A percentile compares a stretch with the other conserved stretches of the same genome.
Conservation (phyloP, 2,329 filamentous ascomycete genomes). For the Fusarium citri region DNA sequence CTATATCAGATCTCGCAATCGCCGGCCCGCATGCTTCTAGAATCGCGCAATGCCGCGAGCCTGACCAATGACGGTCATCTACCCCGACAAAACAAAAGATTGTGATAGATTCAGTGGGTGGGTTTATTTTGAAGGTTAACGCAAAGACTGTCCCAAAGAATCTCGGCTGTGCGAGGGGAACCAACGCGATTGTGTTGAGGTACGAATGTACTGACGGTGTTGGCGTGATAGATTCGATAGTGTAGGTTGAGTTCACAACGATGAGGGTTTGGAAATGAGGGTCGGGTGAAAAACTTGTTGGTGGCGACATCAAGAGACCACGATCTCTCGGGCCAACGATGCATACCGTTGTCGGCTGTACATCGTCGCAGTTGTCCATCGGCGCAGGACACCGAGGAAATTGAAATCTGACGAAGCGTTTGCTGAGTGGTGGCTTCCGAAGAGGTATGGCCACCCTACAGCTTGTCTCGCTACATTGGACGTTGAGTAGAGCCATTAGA, state of each 20-base stretch:
- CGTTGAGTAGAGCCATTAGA: neutral
- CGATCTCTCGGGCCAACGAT: neutral
- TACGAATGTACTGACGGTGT: neutral
- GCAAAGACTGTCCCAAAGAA: neutral
- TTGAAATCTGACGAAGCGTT: neutral
- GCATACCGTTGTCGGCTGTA: neutral
- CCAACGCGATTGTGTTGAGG: neutral
- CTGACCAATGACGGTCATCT: too few species aligned
- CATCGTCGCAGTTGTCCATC: neutral
- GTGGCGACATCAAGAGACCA: neutral
- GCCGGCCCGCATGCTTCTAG: too few species aligned
- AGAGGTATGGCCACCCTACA: neutral
- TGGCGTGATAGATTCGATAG: too few species aligned
- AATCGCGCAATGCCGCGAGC: neutral
- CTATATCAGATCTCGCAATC: neutral
- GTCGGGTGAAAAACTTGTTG: too few species aligned
- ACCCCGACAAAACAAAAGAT: neutral
- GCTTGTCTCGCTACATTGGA: neutral
- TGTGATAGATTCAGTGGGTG: neutral
- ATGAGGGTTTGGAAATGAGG: too few species aligned
- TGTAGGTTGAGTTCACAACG: neutral
- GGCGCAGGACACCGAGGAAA: neutral
- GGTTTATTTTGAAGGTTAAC: neutral
- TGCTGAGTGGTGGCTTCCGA: neutral
- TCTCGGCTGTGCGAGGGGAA: neutral